Evolutionary conservation across 2,329 filamentous ascomycete genomes (phyloP).

Genomic region (Penicillium janthinellum): DNA sequence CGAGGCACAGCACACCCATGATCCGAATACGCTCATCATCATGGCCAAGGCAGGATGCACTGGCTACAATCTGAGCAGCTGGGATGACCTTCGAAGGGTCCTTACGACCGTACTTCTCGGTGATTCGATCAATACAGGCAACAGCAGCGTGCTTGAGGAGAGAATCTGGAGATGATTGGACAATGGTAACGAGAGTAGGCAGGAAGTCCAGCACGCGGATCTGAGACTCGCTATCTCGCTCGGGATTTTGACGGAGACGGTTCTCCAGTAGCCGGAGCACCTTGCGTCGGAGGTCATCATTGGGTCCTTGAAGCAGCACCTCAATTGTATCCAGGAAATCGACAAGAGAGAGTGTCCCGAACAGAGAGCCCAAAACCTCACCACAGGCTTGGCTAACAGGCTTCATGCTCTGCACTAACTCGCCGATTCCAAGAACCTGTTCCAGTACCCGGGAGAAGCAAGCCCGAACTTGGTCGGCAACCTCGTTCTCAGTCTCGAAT

Average conservation of each 20-base stretch:
- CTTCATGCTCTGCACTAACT: conserved; percentile 47
- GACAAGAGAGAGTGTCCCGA: conserved; percentile 79
- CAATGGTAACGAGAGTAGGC: conserved; percentile 73
- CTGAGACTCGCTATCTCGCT: conserved; percentile 68
- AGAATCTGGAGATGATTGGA: conserved; percentile 71
- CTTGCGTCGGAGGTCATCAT: conserved; percentile 74
- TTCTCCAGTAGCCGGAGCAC: conserved; percentile 78
- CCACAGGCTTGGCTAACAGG: conserved; percentile 52
- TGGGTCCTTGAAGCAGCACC: conserved; percentile 73
- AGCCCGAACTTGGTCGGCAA: conserved; percentile 67
- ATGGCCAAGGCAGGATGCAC: conserved; percentile 74
- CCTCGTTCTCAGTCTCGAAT: conserved; percentile 43
- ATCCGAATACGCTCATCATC: conserved; percentile 71
- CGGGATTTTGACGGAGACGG: conserved; percentile 73
- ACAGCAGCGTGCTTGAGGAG: conserved; percentile 83
- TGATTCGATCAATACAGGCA: conserved; percentile 86
- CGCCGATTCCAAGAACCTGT: conserved; percentile 66
- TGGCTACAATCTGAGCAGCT: conserved; percentile 75
- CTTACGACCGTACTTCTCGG: conserved; percentile 93
- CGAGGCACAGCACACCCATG: conserved; percentile 84
- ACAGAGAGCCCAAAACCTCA: conserved; percentile 73
- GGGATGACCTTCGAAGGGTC: conserved; percentile 74
- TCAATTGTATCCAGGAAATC: conserved; percentile 91
- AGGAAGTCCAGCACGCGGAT: conserved; percentile 75
- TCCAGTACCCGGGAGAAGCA: conserved; percentile 71